Percentiles rank a stretch among this genome's conserved stretches.
phyloP scores from a whole-genome alignment of 2,329 filamentous ascomycete species.

The Gnomoniopsis sp. region DNA sequence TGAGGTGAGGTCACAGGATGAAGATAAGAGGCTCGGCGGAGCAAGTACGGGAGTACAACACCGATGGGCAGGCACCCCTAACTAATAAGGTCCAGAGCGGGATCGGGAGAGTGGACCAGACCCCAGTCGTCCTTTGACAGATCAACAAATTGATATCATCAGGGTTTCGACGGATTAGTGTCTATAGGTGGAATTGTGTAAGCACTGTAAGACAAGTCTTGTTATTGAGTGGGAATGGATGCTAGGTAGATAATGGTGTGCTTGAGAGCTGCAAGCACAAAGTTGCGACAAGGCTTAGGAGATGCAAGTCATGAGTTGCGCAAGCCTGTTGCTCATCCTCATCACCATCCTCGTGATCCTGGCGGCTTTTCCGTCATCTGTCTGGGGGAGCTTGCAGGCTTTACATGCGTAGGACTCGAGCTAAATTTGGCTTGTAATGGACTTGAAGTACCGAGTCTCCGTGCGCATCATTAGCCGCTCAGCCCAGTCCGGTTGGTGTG shows the following conservation, averaged over 20 bases:
- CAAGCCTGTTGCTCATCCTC: neutral
- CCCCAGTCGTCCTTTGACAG: too few relatives aligned
- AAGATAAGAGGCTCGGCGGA: slow-evolving; percentile 1
- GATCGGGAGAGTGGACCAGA: neutral
- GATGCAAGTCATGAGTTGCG: slow-evolving; percentile 18
- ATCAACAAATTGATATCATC: too few relatives aligned
- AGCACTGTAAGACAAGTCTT: too few relatives aligned
- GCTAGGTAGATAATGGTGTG: neutral
- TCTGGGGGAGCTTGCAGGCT: too few relatives aligned
- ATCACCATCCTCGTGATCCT: slow-evolving; percentile 12
- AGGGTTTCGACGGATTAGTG: too few relatives aligned
- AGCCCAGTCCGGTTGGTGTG: neutral
- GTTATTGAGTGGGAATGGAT: too few relatives aligned
- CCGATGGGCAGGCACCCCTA: too few relatives aligned
- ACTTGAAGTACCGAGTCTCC: too few relatives aligned
- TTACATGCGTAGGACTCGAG: neutral
- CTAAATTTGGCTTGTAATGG: too few relatives aligned
- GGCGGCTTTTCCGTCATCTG: slow-evolving; percentile 18
- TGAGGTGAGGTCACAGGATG: slow-evolving; percentile 11
- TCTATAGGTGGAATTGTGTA: too few relatives aligned
- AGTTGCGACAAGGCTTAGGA: too few relatives aligned
- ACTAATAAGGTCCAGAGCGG: neutral
- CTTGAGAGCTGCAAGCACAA: neutral
- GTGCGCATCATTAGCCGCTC: neutral
- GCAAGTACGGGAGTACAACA: neutral